Evolutionary conservation across 2,329 filamentous ascomycete species (phyloP).

Genomic region (Ceratocystis diversiconidia): DNA sequence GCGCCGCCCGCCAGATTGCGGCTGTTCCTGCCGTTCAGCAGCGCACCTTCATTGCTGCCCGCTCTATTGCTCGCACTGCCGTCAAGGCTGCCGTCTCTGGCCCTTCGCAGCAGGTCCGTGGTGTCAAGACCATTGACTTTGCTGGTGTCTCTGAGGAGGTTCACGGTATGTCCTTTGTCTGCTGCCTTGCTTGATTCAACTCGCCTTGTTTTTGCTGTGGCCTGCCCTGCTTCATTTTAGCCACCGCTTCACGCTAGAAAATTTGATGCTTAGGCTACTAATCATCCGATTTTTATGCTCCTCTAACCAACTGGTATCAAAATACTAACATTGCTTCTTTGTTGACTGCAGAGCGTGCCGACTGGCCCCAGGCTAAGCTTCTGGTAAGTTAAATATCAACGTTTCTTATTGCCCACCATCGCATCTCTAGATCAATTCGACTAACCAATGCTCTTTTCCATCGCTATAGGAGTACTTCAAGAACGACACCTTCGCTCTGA

Average conservation of each 20-base stretch:
- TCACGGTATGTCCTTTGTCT: constrained; percentile 49
- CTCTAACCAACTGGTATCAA: background rate
- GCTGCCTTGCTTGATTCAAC: constrained; percentile 11
- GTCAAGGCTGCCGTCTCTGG: constrained; percentile 38
- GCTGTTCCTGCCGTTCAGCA: constrained; percentile 42
- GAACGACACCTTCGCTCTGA: constrained; percentile 96
- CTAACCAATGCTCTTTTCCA: constrained; percentile 2
- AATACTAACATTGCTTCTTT: constrained; percentile 9
- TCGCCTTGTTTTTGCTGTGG: background rate
- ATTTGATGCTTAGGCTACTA: constrained; percentile 4
- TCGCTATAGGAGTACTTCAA: constrained; percentile 84
- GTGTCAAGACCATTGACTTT: constrained; percentile 98
- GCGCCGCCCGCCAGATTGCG: constrained; percentile 48
- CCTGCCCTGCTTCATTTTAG: background rate
- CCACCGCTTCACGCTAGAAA: background rate
- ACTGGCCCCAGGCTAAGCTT: constrained; percentile 98
- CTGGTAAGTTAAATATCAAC: constrained; percentile 49
- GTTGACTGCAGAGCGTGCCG: constrained; percentile 61
- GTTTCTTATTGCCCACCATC: background rate
- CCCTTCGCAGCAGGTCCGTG: constrained; percentile 57
- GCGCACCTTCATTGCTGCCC: constrained; percentile 48
- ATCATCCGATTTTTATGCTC: background rate
- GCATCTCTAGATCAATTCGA: background rate
- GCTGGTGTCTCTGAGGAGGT: constrained; percentile 89
- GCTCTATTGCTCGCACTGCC: constrained; percentile 40